Conservation (phyloP, 2,329 filamentous ascomycete species). For the Macrophomina tecta region DNA sequence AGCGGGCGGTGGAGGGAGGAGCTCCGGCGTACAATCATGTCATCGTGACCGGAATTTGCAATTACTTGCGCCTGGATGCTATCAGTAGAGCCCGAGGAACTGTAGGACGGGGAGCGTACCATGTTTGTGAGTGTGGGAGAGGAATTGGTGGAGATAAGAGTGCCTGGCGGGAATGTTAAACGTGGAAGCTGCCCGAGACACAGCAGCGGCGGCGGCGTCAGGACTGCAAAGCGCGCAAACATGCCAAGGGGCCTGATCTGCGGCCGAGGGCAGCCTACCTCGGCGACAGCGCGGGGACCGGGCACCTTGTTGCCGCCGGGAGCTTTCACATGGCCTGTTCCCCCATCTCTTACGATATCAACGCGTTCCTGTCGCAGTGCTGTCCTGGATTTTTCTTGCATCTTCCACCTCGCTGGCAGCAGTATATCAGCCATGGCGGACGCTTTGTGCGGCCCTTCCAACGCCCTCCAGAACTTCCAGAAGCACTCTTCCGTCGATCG, state of each 20-base stretch:
- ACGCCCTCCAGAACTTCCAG: conserved; percentile 74
- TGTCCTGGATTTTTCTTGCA: background rate
- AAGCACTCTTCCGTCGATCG: conserved; percentile 72
- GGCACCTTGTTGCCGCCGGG: conserved; percentile 21
- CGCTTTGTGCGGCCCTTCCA: conserved; percentile 75
- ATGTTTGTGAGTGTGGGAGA: conserved; percentile 23
- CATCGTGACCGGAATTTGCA: conserved; percentile 89
- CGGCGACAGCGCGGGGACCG: conserved; percentile 15
- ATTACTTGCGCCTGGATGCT: conserved; percentile 73
- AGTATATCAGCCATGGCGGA: conserved; percentile 62
- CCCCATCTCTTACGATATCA: conserved; percentile 13
- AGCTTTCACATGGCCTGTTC: conserved; percentile 25
- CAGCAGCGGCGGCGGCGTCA: conserved; percentile 10
- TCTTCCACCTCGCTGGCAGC: background rate
- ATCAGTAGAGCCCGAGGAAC: conserved; percentile 27
- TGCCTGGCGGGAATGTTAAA: conserved; percentile 25
- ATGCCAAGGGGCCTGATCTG: background rate
- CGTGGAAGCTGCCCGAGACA: conserved; percentile 26
- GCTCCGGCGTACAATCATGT: conserved; percentile 88
- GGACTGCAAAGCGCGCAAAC: conserved; percentile 25
- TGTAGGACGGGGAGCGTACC: conserved; percentile 25
- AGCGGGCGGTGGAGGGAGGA: conserved; percentile 24
- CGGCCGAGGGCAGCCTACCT: background rate
- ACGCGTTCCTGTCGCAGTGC: background rate
- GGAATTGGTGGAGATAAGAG: conserved; percentile 18